Evolutionary conservation across 2,329 filamentous ascomycete genomes (phyloP).

Genomic region (Pestalotiopsis fici): DNA sequence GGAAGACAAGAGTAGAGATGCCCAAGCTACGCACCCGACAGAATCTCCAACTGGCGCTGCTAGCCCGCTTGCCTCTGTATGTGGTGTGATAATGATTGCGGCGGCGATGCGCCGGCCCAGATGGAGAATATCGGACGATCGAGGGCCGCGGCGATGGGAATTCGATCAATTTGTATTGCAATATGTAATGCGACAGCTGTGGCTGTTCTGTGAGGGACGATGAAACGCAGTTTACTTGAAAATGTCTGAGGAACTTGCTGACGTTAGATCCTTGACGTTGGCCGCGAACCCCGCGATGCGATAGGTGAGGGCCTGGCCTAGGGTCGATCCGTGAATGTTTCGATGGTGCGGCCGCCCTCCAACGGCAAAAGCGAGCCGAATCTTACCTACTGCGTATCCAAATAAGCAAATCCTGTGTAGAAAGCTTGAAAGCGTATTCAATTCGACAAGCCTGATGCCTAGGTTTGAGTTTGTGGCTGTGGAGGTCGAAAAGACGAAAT

Average conservation of each 20-base stretch:
- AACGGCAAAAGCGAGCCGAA: background rate
- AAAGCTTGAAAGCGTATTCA: too few relatives aligned
- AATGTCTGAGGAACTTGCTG: background rate
- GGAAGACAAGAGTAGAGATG: background rate
- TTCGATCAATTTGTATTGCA: background rate
- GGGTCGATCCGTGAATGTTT: background rate
- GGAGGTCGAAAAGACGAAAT: background rate
- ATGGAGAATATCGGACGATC: background rate
- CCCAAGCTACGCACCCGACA: background rate
- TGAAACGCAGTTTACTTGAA: background rate
- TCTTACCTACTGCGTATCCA: background rate
- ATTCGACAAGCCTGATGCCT: too few relatives aligned
- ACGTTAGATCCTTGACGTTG: background rate
- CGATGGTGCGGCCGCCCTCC: background rate
- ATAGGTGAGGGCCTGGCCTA: background rate
- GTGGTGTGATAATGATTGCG: background rate
- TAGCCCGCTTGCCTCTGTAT: background rate
- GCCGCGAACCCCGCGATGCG: constrained; percentile 2
- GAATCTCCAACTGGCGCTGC: background rate
- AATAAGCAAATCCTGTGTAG: too few relatives aligned
- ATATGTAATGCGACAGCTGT: background rate
- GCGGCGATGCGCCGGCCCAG: background rate
- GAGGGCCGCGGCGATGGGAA: background rate
- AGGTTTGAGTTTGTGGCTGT: background rate
- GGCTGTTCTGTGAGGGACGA: background rate